Percentiles rank a stretch among this genome's conserved stretches.
Evolutionary conservation across 306 rosid species (phyloP).

Genomic region (Heteromeles arbutifolia): DNA sequence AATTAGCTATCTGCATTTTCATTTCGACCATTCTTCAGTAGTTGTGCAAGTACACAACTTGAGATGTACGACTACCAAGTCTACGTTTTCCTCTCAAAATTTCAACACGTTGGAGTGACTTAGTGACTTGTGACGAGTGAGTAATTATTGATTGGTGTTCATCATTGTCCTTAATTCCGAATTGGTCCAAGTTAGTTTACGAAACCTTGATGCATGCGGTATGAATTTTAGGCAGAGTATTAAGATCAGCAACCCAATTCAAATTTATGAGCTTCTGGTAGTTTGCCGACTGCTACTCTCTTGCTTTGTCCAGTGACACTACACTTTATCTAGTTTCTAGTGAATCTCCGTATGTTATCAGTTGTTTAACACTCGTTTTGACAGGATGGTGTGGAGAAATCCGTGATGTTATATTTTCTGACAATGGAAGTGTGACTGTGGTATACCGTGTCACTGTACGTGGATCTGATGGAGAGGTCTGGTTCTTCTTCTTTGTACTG

Average conservation of each 20-base stretch:
- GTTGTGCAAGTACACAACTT: background rate
- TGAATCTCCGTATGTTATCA: background rate
- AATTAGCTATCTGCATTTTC: background rate
- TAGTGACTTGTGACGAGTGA: background rate
- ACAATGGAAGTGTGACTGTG: slow-evolving; percentile 84
- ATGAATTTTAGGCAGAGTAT: background rate
- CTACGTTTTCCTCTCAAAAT: background rate
- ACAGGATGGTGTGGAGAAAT: slow-evolving; percentile 99
- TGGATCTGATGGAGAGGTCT: slow-evolving; percentile 98
- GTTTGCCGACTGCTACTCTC: background rate
- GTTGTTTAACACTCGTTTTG: slow-evolving; percentile 1
- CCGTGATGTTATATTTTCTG: slow-evolving; percentile 92
- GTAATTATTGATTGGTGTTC: background rate
- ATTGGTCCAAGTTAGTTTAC: background rate
- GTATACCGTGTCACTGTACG: slow-evolving; percentile 87
- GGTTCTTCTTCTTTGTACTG: slow-evolving; percentile 5
- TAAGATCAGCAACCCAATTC: background rate
- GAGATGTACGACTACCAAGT: background rate
- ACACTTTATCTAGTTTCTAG: background rate
- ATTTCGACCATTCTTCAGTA: background rate
- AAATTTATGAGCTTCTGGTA: background rate
- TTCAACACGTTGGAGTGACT: too few species aligned
- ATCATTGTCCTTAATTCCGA: background rate
- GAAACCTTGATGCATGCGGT: background rate
- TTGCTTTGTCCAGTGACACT: background rate